These are phyloP conservation scores for Hypoxylon perforatum DNA, from an alignment of 495 filamentous ascomycete species.

Conservation along the genomic window DNA sequence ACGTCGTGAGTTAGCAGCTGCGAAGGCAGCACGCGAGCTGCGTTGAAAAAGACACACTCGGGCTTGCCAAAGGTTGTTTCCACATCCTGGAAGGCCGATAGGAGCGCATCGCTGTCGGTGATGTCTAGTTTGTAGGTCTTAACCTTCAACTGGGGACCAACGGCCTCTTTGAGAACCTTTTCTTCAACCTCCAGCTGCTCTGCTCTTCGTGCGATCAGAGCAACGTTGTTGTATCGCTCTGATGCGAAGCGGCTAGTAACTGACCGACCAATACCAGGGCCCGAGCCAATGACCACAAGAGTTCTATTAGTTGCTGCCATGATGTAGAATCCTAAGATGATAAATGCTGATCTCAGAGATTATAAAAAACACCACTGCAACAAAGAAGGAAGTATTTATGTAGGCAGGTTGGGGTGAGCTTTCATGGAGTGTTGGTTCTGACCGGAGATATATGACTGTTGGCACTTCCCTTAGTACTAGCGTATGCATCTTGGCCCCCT, in stretches of 20 bases:
- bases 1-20: conserved; percentile 43
- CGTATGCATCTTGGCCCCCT: too few relatives aligned
- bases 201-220: conserved; percentile 51
- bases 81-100: conserved; percentile 45
- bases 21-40: conserved; percentile 48
- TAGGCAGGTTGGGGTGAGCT: too few relatives aligned
- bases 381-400: too few relatives aligned
- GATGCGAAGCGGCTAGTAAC: conserved; percentile 50
- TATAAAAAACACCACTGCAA: too few relatives aligned
- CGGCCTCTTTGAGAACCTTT: conserved; percentile 35
- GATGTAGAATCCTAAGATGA: too few relatives aligned
- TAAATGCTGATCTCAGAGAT: too few relatives aligned
- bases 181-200: conserved; percentile 48
- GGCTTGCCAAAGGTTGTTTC: conserved; percentile 44
- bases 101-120: conserved; percentile 38
- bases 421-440: too few relatives aligned
- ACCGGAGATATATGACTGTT: too few relatives aligned
- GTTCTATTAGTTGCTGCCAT: not conserved
- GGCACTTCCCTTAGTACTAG: too few relatives aligned
- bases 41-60: conserved; percentile 55
- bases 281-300: conserved; percentile 54
- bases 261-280: conserved; percentile 54
- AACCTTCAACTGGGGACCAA: conserved; percentile 37
- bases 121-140: conserved; percentile 48
- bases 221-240: conserved; percentile 51